Conservation (phyloP, 257 asterid species). For the Nemophila menziesii region DNA sequence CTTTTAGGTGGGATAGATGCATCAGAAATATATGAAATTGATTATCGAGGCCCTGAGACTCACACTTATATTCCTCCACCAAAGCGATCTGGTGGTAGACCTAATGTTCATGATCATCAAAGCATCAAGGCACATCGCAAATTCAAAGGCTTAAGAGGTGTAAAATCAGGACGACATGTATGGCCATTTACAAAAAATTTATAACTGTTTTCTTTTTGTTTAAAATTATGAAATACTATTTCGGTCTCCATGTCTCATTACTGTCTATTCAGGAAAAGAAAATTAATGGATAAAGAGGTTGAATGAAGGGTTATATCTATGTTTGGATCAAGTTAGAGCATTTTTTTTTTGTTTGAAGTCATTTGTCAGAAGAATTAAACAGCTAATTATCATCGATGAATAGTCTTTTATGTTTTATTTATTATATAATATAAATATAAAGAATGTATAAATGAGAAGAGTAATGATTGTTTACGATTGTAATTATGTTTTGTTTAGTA, state of each 20-base stretch:
- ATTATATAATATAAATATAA: too few relatives aligned
- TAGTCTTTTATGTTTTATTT: neutral
- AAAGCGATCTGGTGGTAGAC: conserved; percentile 15
- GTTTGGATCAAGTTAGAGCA: neutral
- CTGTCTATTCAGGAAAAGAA: neutral
- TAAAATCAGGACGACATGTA: conserved; percentile 14
- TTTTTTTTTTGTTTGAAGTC: too few relatives aligned
- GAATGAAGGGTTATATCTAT: neutral
- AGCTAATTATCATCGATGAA: neutral
- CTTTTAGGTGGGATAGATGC: neutral
- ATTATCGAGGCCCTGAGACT: conserved; percentile 49
- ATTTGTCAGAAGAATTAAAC: neutral
- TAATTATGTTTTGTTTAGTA: too few relatives aligned
- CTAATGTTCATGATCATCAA: conserved; percentile 17
- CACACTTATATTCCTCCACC: conserved; percentile 44
- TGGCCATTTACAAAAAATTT: neutral
- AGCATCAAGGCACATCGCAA: conserved; percentile 10
- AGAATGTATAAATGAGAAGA: neutral
- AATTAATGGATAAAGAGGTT: neutral
- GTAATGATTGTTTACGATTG: neutral
- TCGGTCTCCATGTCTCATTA: neutral
- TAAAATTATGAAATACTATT: too few relatives aligned
- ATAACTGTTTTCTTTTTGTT: neutral
- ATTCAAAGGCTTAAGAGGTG: conserved; percentile 10
- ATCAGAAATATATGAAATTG: conserved; percentile 27